These are phyloP conservation scores for Kwoniella sp. DNA, from an alignment of 768 basidiomycete species.

Conservation along the genomic window DNA sequence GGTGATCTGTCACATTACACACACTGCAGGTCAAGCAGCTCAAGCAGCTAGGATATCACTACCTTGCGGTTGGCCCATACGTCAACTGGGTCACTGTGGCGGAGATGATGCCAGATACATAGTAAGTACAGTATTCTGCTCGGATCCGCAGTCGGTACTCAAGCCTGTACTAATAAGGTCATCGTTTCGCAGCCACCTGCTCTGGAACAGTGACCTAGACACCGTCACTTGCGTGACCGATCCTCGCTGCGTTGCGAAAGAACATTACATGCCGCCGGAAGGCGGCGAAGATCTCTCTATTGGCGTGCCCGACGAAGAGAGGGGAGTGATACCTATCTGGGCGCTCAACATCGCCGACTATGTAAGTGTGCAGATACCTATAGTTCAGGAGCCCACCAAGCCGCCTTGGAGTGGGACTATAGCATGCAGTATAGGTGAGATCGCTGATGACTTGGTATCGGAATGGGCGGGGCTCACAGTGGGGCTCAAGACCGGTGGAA, in stretches of 20 bases:
- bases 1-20: conserved; percentile 3
- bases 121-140: conserved; percentile 32
- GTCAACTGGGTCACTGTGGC: conserved; percentile 45
- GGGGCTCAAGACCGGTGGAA: conserved; percentile 47
- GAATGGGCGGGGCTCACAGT: conserved; percentile 38
- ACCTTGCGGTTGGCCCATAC: conserved; percentile 40
- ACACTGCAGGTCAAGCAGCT: conserved; percentile 33
- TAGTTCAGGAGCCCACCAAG: neutral
- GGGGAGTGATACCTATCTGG: conserved; percentile 53
- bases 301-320: conserved; percentile 44
- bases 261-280: conserved; percentile 43
- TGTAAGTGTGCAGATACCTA: conserved; percentile 44
- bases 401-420: neutral
- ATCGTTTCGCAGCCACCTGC: conserved; percentile 16
- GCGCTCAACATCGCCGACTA: conserved; percentile 47
- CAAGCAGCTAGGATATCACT: conserved; percentile 22
- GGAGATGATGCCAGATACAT: conserved; percentile 53
- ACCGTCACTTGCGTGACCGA: conserved; percentile 50
- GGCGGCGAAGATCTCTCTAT: conserved; percentile 33
- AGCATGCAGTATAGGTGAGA: too few species aligned
- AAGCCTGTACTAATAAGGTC: neutral
- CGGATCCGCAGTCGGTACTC: too few species aligned
- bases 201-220: conserved; percentile 45
- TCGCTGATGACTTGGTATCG: too few species aligned
- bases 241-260: conserved; percentile 47